These are phyloP conservation scores for Dothideomycetes sp. DNA, from an alignment of 2,329 filamentous ascomycete species.

Conservation along the genomic window DNA sequence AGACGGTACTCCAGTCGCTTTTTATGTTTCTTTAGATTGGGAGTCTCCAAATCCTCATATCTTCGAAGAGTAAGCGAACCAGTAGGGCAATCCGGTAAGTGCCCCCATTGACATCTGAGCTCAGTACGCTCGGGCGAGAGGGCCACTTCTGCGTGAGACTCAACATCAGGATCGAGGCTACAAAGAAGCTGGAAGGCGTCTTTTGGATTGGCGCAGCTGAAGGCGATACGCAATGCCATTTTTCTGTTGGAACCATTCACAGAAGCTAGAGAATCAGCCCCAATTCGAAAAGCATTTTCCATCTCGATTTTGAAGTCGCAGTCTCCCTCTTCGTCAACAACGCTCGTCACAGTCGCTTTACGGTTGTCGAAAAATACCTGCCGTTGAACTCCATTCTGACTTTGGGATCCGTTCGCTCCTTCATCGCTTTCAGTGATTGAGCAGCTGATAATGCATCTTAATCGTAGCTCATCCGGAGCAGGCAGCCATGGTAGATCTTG, in stretches of 20 bases:
- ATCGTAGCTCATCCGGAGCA: not conserved
- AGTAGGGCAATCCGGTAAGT: constrained; percentile 23
- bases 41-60: constrained; percentile 16
- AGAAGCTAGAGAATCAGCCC: no score
- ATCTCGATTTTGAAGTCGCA: constrained; percentile 21
- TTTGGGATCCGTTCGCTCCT: no score
- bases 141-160: constrained; percentile 1
- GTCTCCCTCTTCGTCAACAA: constrained; percentile 14
- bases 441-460: constrained; percentile 2
- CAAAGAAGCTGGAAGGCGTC: constrained; percentile 24
- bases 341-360: constrained; percentile 11
- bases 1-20: constrained; percentile 20
- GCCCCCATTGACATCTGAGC: constrained; percentile 22
- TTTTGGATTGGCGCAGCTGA: constrained; percentile 24
- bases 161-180: constrained; percentile 18
- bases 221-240: constrained; percentile 18
- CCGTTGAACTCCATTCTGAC: no score
- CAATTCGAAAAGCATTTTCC: constrained; percentile 19
- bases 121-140: constrained; percentile 16
- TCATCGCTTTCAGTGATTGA: no score
- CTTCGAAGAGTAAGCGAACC: constrained; percentile 15
- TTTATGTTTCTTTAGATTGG: constrained; percentile 14
- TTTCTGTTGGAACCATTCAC: not conserved
- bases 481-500: constrained; percentile 7
- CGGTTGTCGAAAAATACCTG: no score